Base-by-base conservation (phyloP, 2,329 filamentous ascomycete species). In the Paracamarosporium sp. region DNA sequence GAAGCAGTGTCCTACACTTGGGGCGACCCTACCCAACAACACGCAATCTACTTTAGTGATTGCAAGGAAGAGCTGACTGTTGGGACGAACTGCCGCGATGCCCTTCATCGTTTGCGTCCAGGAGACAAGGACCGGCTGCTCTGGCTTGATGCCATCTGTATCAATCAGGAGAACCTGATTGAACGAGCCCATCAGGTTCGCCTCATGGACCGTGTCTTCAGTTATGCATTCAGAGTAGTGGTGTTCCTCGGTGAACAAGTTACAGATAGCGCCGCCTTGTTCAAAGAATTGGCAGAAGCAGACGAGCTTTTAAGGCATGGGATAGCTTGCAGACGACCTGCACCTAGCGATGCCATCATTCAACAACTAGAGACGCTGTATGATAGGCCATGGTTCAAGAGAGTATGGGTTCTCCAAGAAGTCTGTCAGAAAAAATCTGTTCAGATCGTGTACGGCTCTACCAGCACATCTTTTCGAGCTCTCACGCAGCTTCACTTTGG, bases 391-490 rank as follows among this genome's bases (percentile, higher is more conserved):
- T 66, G 64, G 62, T 66, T 66, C 25, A 51, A 58, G 44, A 45
- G 64, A 47, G 60, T 66, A 2, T 66, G 62, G 62, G 58, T 66
- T 51, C 40, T 66, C 11, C 64, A 66, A 56, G 64, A 66, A 59
- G 58, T 61, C 30, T 53, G n/a, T 24, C n/a, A 2, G 9, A 59
- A 53, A 41, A 6, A 1, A 1, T 50, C 20, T 43, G 22, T 53
- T 24, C 33, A 27, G 4, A 22, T 53, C 17, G 43, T 56, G 40
- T 59, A 30, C 12, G 56, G 56, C 35, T 44, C 52, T 27, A 27
- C 27, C 35, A 45, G n/a, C 20, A 36, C 33, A 35, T 59, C 56
- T 25, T 53, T n/a, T 9, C 3, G 24, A 9, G 48, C 52, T 48
- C 47, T 59, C 4, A 0, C 20, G 1, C 1, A 5, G 1, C 20